phyloP scores from a whole-genome alignment of 1,284 basidiomycete species.

The Cutaneotrichosporon sp. region DNA sequence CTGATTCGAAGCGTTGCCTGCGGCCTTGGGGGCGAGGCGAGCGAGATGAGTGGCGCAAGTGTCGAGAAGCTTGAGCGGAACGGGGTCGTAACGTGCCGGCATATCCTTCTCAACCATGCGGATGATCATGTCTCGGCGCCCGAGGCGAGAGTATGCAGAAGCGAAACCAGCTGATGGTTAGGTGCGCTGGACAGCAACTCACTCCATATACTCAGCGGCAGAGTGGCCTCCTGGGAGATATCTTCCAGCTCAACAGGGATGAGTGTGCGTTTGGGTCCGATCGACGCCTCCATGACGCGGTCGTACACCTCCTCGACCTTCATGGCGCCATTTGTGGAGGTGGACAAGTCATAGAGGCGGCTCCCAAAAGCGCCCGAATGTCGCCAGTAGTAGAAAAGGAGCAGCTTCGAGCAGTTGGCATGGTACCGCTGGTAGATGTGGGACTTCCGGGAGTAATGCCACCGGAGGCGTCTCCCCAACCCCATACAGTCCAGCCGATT shows the following conservation, averaged over 20 bases:
- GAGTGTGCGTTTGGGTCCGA: slow-evolving; percentile 26
- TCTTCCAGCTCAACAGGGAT: no score
- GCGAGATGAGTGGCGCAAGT: no score
- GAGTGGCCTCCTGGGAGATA: no score
- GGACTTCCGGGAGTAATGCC: no score
- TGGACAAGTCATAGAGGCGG: background rate
- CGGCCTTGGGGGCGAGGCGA: no score
- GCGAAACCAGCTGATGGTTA: slow-evolving; percentile 10
- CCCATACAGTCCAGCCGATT: background rate
- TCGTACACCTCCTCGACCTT: slow-evolving; percentile 20
- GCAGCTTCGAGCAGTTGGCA: background rate
- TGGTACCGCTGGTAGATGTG: no score
- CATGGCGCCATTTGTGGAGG: background rate
- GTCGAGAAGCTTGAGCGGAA: background rate
- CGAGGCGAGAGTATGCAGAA: background rate
- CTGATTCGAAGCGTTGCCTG: no score
- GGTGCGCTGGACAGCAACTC: slow-evolving; percentile 1
- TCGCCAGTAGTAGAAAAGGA: background rate
- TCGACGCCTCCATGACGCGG: slow-evolving; percentile 25
- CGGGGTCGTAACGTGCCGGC: slow-evolving; percentile 20
- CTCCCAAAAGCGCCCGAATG: background rate
- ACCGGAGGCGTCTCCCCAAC: background rate
- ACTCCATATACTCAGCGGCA: slow-evolving; percentile 25
- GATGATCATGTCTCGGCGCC: background rate
- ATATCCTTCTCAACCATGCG: slow-evolving; percentile 15